These are phyloP conservation scores for Exophiala spinifera DNA, from an alignment of 2,329 filamentous ascomycete species.

Conservation along the genomic window DNA sequence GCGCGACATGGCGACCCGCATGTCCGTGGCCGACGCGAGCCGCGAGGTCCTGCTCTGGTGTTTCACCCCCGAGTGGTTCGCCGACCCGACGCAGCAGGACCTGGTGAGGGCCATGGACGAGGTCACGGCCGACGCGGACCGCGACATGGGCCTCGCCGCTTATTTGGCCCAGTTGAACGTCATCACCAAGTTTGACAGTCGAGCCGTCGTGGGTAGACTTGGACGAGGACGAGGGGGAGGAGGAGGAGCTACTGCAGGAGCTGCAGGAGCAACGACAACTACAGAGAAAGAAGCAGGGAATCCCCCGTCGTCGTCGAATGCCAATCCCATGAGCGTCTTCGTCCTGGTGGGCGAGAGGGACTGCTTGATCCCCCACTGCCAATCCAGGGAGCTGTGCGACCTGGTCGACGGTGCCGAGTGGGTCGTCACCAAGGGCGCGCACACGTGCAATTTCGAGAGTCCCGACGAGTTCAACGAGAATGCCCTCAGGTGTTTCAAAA, in stretches of 20 bases:
- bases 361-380: slow-evolving; percentile 12
- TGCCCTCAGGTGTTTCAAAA: slow-evolving; percentile 6
- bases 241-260: not conserved
- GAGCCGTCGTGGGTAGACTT: not conserved
- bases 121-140: slow-evolving; percentile 5
- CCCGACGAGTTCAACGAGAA: slow-evolving; percentile 14
- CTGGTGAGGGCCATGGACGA: slow-evolving; percentile 4
- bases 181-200: slow-evolving; percentile 13
- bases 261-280: too few species aligned
- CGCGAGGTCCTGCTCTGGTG: slow-evolving; percentile 15
- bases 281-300: too few species aligned
- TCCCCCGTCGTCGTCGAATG: too few species aligned
- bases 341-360: slow-evolving; percentile 14
- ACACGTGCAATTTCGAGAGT: slow-evolving; percentile 16
- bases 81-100: not conserved
- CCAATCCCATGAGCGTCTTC: too few species aligned
- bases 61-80: slow-evolving; percentile 14
- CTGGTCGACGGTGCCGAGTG: slow-evolving; percentile 6
- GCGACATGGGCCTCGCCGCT: slow-evolving; percentile 7
- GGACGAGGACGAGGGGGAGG: too few species aligned
- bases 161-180: slow-evolving; percentile 21
- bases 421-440: slow-evolving; percentile 7
- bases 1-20: slow-evolving; percentile 11
- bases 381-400: slow-evolving; percentile 12
- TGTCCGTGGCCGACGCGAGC: slow-evolving; percentile 14